phyloP scores from a whole-genome alignment of 1,284 basidiomycete species.

The Sutorius eximius region DNA sequence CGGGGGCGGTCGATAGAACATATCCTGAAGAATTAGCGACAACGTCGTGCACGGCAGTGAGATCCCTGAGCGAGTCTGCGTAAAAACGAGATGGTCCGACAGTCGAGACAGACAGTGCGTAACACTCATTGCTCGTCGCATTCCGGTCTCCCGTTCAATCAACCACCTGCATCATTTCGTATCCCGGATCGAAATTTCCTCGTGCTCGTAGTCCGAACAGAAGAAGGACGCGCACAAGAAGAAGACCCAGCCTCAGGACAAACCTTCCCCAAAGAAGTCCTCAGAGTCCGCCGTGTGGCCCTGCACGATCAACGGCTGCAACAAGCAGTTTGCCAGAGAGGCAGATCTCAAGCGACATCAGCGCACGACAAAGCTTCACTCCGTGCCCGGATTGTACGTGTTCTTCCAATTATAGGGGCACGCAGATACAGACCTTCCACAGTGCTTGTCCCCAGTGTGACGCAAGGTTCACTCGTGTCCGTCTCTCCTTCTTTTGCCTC shows the following conservation, averaged over 20 bases:
- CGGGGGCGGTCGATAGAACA: conserved; percentile 9
- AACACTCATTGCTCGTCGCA: conserved; percentile 17
- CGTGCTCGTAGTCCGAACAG: conserved; percentile 38
- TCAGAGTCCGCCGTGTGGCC: conserved; percentile 62
- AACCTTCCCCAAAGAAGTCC: conserved; percentile 39
- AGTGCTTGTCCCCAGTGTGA: conserved; percentile 76
- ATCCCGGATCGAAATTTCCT: conserved; percentile 14
- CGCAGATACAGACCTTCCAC: conserved; percentile 15
- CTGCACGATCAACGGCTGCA: conserved; percentile 73
- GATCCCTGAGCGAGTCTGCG: conserved; percentile 17
- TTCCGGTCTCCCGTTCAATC: conserved; percentile 20
- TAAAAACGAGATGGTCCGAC: conserved; percentile 31
- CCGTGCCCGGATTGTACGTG: conserved; percentile 67
- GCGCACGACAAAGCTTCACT: conserved; percentile 70
- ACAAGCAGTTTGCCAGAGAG: conserved; percentile 74
- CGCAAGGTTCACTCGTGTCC: conserved; percentile 71
- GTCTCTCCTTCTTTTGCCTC: conserved; percentile 29
- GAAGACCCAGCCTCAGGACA: conserved; percentile 35
- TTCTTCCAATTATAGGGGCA: conserved; percentile 14
- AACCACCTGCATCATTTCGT: conserved; percentile 18
- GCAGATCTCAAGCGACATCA: conserved; percentile 78
- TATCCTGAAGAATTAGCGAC: background rate
- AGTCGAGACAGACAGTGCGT: conserved; percentile 38
- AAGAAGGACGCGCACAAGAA: conserved; percentile 50
- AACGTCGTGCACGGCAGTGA: conserved; percentile 7